Evolutionary conservation across 306 rosid genomes (phyloP).

Genomic region (Crataegus laevigata): DNA sequence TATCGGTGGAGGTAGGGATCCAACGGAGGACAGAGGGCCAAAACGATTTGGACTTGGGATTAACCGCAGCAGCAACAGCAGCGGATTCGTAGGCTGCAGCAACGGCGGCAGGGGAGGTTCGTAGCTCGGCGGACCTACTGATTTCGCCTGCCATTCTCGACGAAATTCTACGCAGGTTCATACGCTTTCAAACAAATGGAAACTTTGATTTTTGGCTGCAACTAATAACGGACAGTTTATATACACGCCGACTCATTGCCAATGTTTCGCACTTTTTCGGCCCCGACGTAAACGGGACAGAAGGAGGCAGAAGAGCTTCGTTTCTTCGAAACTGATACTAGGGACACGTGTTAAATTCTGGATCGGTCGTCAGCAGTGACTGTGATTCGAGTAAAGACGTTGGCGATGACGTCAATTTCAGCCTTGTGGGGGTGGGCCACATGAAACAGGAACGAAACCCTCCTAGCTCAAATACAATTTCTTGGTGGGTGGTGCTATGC

Average conservation of each 20-base stretch:
- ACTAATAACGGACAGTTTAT: neutral
- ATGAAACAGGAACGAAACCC: neutral
- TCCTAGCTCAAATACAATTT: too few species aligned
- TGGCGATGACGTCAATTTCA: neutral
- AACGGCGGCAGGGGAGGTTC: constrained; percentile 19
- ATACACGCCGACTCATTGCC: neutral
- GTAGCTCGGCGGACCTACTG: constrained; percentile 27
- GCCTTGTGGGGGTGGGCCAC: neutral
- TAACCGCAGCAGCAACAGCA: neutral
- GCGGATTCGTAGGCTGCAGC: neutral
- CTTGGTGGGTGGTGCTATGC: too few species aligned
- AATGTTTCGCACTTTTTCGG: constrained; percentile 3
- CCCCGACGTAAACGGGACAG: neutral
- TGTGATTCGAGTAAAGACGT: neutral
- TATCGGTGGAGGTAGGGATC: constrained; percentile 83
- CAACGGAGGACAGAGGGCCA: constrained; percentile 90
- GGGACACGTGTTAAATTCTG: neutral
- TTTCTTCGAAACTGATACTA: neutral
- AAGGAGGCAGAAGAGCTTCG: neutral
- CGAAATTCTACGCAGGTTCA: constrained; percentile 35
- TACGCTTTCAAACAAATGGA: neutral
- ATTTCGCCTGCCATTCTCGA: constrained; percentile 60
- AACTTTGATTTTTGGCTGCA: neutral
- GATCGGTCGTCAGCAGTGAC: neutral
- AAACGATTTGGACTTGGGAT: constrained; percentile 24